These are phyloP conservation scores for Dactylorhiza incarnata DNA, from an alignment of 106 monocot genomes.

Conservation along the genomic window DNA sequence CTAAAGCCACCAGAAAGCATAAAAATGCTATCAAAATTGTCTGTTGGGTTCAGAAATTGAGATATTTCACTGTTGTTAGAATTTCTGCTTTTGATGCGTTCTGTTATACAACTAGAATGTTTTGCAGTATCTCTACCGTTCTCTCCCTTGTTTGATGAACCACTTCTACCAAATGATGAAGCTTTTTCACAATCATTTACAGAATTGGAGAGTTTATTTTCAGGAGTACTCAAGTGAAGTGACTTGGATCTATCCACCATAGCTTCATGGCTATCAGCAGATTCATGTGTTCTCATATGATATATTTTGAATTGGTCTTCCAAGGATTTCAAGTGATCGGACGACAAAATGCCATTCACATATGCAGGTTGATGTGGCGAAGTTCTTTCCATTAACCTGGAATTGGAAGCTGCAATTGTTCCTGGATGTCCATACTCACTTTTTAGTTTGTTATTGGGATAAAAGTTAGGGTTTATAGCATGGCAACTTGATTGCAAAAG, in stretches of 20 bases:
- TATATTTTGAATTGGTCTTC: not conserved
- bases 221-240: not conserved
- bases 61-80: not conserved
- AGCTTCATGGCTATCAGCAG: not conserved
- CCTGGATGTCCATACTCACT: not conserved
- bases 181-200: not conserved
- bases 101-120: conserved; percentile 3
- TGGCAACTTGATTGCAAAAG: not conserved
- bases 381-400: not conserved
- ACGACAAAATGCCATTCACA: not conserved
- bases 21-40: conserved; percentile 7
- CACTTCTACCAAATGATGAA: conserved; percentile 9
- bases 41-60: conserved; percentile 1
- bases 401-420: not conserved
- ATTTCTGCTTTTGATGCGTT: not conserved
- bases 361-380: not conserved
- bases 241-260: not conserved
- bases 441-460: not conserved
- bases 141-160: conserved; percentile 9
- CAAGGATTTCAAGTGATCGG: not conserved
- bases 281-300: not conserved
- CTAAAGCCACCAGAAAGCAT: conserved; percentile 4
- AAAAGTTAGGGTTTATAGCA: not conserved
- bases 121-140: conserved; percentile 10
- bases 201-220: not conserved